These are phyloP conservation scores for Aspergillus felis DNA, from an alignment of 2,329 filamentous ascomycete genomes.

Conservation along the genomic window DNA sequence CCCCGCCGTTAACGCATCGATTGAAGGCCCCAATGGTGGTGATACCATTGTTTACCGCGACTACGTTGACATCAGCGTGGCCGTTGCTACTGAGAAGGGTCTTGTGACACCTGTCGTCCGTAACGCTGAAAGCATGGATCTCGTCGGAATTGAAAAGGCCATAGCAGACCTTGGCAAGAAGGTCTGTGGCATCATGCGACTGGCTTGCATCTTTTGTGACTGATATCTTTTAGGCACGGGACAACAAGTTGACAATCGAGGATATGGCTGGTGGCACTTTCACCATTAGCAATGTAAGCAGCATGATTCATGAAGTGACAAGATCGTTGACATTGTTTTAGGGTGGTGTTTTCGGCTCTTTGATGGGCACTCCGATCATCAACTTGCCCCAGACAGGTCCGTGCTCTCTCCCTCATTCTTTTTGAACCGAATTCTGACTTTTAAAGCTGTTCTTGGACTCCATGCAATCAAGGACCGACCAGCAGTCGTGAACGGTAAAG, in stretches of 20 bases:
- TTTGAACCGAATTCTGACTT: constrained; percentile 15
- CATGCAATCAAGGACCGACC: constrained; percentile 96
- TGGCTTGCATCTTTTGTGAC: constrained; percentile 8
- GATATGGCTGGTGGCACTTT: constrained; percentile 99
- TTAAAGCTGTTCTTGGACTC: constrained; percentile 71
- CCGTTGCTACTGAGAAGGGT: constrained; percentile 95
- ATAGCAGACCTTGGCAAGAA: constrained; percentile 96
- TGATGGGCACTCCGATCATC: constrained; percentile 98
- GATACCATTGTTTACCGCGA: constrained; percentile 98
- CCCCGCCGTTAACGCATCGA: constrained; percentile 93
- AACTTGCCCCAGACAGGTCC: constrained; percentile 82
- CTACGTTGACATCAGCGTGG: constrained; percentile 96
- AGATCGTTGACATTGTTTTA: constrained; percentile 18
- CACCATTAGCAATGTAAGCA: constrained; percentile 83
- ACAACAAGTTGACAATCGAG: constrained; percentile 95
- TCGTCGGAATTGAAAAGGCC: constrained; percentile 81
- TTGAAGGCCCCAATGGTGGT: constrained; percentile 89
- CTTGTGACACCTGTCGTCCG: constrained; percentile 94
- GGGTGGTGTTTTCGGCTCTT: constrained; percentile 90
- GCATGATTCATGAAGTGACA: neutral
- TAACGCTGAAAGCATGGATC: constrained; percentile 83
- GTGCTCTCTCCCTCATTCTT: constrained; percentile 7
- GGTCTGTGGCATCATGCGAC: constrained; percentile 46
- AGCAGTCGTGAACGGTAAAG: constrained; percentile 84
- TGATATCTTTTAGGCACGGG: constrained; percentile 63